Conservation (phyloP, 352 stramenopile genomes). For the Hyaloperonospora arabidopsidis region DNA sequence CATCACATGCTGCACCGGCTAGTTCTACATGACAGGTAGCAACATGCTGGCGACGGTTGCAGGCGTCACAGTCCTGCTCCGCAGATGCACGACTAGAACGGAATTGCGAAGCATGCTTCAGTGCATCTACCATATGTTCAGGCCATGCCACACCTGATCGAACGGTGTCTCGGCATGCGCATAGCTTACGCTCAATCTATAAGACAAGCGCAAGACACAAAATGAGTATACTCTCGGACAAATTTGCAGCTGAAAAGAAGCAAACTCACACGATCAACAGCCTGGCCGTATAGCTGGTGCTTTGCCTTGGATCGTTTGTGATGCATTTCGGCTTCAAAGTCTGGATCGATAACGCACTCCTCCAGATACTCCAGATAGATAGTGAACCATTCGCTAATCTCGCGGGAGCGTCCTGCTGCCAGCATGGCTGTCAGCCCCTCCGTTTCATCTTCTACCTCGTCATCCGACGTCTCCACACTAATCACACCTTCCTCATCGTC, state of each 20-base stretch:
- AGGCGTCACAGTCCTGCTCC: slow-evolving; percentile 60
- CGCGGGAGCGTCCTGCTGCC: slow-evolving; percentile 39
- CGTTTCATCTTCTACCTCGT: slow-evolving; percentile 33
- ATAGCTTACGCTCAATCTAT: slow-evolving; percentile 69
- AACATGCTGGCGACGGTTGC: slow-evolving; percentile 59
- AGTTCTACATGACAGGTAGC: slow-evolving; percentile 53
- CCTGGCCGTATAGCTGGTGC: slow-evolving; percentile 48
- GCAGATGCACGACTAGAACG: slow-evolving; percentile 25
- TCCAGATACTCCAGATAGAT: slow-evolving; percentile 82
- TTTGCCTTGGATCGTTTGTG: slow-evolving; percentile 24
- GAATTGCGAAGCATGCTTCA: slow-evolving; percentile 38
- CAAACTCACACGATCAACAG: slow-evolving; percentile 49
- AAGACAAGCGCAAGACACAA: background rate
- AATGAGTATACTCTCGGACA: background rate
- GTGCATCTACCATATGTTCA: slow-evolving; percentile 49
- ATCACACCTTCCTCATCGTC: slow-evolving; percentile 72
- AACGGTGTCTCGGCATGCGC: slow-evolving; percentile 59
- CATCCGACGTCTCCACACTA: slow-evolving; percentile 41
- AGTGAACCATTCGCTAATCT: slow-evolving; percentile 72
- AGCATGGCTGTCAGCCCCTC: slow-evolving; percentile 37
- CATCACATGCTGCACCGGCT: slow-evolving; percentile 52
- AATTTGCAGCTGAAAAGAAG: background rate
- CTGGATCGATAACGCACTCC: slow-evolving; percentile 50
- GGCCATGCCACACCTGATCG: slow-evolving; percentile 64
- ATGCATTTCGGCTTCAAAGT: slow-evolving; percentile 56